Percentiles rank a stretch among this genome's conserved stretches.
phyloP scores from a whole-genome alignment of 768 basidiomycete genomes.

The Rhizopogon rudus region DNA sequence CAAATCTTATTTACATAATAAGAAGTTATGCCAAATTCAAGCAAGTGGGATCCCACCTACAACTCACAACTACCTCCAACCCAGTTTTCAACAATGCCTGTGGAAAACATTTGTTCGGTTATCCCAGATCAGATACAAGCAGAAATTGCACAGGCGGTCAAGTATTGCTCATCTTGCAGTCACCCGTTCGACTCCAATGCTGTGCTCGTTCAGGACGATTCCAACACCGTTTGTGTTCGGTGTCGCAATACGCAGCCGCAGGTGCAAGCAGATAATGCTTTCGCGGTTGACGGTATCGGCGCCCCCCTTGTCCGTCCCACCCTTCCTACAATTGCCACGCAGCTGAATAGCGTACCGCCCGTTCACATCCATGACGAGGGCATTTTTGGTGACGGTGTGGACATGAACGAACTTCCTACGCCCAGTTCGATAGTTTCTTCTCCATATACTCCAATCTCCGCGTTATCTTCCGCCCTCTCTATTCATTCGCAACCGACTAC shows the following conservation, averaged over 20 bases:
- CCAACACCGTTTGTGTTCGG: constrained; percentile 38
- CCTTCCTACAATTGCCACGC: constrained; percentile 1
- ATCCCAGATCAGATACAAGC: background rate
- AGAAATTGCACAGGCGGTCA: constrained; percentile 18
- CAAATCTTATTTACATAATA: too few species aligned
- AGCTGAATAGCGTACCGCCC: constrained; percentile 10
- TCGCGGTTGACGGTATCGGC: constrained; percentile 25
- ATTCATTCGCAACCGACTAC: background rate
- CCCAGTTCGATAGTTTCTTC: background rate
- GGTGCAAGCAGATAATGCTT: background rate
- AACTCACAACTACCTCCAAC: background rate
- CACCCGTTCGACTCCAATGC: constrained; percentile 21
- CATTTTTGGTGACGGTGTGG: constrained; percentile 32
- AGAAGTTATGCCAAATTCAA: background rate
- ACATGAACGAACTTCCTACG: constrained; percentile 21
- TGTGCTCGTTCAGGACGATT: constrained; percentile 22
- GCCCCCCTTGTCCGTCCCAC: constrained; percentile 19
- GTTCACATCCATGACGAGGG: constrained; percentile 16
- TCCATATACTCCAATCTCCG: background rate
- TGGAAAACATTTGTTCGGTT: background rate
- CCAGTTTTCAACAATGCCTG: background rate
- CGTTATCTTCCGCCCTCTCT: background rate
- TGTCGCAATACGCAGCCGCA: constrained; percentile 35
- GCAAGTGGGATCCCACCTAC: too few species aligned
- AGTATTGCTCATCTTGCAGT: constrained; percentile 29